Evolutionary conservation across 2,329 filamentous ascomycete genomes (phyloP).

Genomic region (Sphaceloma murrayae): DNA sequence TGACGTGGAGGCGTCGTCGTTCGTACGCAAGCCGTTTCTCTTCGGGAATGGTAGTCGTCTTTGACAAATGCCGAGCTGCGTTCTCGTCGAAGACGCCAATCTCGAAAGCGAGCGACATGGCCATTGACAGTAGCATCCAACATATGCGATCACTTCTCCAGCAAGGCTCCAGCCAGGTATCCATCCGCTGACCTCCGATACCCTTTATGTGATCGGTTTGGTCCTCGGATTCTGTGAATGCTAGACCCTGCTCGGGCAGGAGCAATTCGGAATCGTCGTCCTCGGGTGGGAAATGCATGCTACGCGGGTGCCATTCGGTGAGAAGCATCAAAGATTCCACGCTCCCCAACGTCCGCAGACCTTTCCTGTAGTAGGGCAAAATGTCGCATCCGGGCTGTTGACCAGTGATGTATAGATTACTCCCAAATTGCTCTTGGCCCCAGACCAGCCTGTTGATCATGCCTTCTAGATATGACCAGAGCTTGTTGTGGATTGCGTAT

Average conservation of each 20-base stretch:
- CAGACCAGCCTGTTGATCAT: constrained; percentile 95
- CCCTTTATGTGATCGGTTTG: constrained; percentile 49
- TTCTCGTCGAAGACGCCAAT: constrained; percentile 91
- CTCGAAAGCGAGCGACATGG: constrained; percentile 82
- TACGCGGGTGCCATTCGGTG: constrained; percentile 94
- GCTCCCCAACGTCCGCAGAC: constrained; percentile 79
- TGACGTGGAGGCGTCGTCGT: constrained; percentile 69
- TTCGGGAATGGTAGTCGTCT: constrained; percentile 34
- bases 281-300: constrained; percentile 78
- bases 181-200: constrained; percentile 75
- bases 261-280: constrained; percentile 57
- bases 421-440: constrained; percentile 92
- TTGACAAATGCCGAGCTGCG: constrained; percentile 47
- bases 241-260: constrained; percentile 44
- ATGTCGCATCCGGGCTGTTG: constrained; percentile 56
- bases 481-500: constrained; percentile 84
- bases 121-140: constrained; percentile 93
- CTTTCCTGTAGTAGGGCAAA: constrained; percentile 50
- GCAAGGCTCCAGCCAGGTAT: constrained; percentile 92
- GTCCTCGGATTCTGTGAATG: constrained; percentile 50
- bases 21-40: constrained; percentile 65
- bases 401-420: constrained; percentile 70
- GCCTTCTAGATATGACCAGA: constrained; percentile 87
- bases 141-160: constrained; percentile 90
- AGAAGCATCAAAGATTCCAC: constrained; percentile 90